Evolutionary conservation across 2,329 filamentous ascomycete species (phyloP), one percentile per base, ranked within the genome.

Genomic region (Pseudocercospora cruenta): DNA sequence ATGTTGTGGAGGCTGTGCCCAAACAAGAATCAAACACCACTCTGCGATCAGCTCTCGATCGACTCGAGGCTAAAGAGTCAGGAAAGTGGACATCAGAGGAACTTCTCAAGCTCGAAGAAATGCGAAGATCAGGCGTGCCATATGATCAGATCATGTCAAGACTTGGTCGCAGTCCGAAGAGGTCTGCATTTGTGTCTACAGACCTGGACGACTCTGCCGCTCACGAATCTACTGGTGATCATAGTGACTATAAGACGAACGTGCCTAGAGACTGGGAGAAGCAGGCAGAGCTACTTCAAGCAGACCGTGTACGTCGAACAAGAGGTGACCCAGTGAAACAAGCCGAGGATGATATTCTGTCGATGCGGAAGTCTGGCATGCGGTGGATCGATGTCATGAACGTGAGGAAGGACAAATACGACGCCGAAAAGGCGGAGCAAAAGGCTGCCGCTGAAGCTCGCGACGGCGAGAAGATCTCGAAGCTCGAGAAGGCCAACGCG

Each of bases 151-250:
- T 58, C 55, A 43, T 58, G 55, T 49, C 47, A 12, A 63, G 53
- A 14, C 19, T 61, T 22, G 53, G 63, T 31, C 59, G 60, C 21
- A 45, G 62, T 1, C 39, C 74, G 39, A 72, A 73, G 60, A 66
- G 73, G 19, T 68, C 74, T 16, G 28, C 76, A 14, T 69, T 73
- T 24, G 45, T 51, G 5, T 24, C 60, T 1, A 54, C 60, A 6
- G 74, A 76, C 24, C 66, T 66, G 10, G 73, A 77, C 57, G 74
- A 77, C 54, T 70, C 73, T 21, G 73, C 74, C 14, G 74, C 75
- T 4, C 73, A 76, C 57, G 74, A 76, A 60, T 74, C 74, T 3
- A 76, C 74, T 8, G 69, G 69, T 12, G 74, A 76, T 55, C 58
- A 67, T 43, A 61, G 70, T 21, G 64, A 70, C 4, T 63, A 65